phyloP scores from a whole-genome alignment of 1,139 yeast species.

The Geotrichum klebahnii region DNA sequence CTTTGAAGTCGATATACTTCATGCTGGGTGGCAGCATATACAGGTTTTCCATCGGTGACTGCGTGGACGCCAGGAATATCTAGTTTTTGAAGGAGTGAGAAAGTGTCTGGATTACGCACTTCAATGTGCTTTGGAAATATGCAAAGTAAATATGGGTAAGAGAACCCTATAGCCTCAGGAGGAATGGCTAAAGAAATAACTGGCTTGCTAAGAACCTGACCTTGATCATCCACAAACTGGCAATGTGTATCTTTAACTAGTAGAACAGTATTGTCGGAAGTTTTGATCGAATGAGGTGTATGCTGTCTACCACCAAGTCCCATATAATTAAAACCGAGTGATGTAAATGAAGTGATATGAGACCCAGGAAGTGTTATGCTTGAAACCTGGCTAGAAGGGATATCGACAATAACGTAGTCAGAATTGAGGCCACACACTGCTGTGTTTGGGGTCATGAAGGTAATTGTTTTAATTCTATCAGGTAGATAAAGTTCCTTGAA shows the following conservation, averaged over 20 bases:
- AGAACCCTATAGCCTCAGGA: slow-evolving; percentile 32
- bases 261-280: slow-evolving; percentile 26
- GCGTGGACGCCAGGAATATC: slow-evolving; percentile 28
- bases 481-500: slow-evolving; percentile 37
- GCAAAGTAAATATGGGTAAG: slow-evolving; percentile 37
- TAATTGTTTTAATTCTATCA: slow-evolving; percentile 39
- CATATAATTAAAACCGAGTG: slow-evolving; percentile 28
- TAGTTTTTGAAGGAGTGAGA: slow-evolving; percentile 30
- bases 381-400: slow-evolving; percentile 18
- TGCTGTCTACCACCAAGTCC: slow-evolving; percentile 26
- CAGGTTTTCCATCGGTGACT: slow-evolving; percentile 27
- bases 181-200: slow-evolving; percentile 28
- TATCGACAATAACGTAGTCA: slow-evolving; percentile 30
- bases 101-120: slow-evolving; percentile 37
- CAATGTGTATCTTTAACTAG: slow-evolving; percentile 31
- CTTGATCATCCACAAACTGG: slow-evolving; percentile 28
- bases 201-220: slow-evolving; percentile 26
- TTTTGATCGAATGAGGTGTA: slow-evolving; percentile 24
- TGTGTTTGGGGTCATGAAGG: slow-evolving; percentile 37
- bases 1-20: slow-evolving; percentile 32
- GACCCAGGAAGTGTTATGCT: slow-evolving; percentile 9
- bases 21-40: slow-evolving; percentile 31
- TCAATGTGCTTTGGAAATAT: slow-evolving; percentile 30
- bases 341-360: slow-evolving; percentile 17
- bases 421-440: slow-evolving; percentile 38